These are phyloP conservation scores for Solanum microdontum DNA, from an alignment of 257 asterid genomes.

Conservation along the genomic window DNA sequence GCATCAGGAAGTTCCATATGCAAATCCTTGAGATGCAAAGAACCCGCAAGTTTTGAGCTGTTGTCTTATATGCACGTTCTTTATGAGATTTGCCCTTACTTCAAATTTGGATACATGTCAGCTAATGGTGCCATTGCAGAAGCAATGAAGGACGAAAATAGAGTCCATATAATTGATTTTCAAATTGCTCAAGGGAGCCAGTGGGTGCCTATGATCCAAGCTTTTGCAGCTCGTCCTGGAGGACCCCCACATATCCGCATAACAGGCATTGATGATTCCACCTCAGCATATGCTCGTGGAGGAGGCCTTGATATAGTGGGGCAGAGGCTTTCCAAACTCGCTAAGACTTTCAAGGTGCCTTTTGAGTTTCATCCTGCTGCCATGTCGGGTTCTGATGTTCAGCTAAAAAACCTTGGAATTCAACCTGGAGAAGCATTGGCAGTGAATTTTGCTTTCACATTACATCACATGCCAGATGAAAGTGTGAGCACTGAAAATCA, in stretches of 20 bases:
- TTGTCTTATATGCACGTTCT: conserved; percentile 59
- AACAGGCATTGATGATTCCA: conserved; percentile 64
- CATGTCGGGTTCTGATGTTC: conserved; percentile 28
- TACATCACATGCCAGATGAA: conserved; percentile 77
- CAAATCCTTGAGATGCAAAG: conserved; percentile 39
- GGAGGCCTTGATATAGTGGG: conserved; percentile 72
- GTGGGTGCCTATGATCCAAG: conserved; percentile 75
- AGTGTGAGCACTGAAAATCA: conserved; percentile 73
- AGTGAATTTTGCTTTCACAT: conserved; percentile 67
- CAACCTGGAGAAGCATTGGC: conserved; percentile 58
- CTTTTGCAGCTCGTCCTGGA: conserved; percentile 66
- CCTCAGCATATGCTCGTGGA: conserved; percentile 68
- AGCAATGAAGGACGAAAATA: conserved; percentile 62
- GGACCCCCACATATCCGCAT: conserved; percentile 80
- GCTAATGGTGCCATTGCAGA: conserved; percentile 92
- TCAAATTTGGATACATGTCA: conserved; percentile 85
- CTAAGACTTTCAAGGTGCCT: conserved; percentile 56
- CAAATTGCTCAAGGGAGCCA: conserved; percentile 84
- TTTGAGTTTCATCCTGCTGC: conserved; percentile 49
- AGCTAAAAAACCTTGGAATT: conserved; percentile 25
- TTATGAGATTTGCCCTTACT: conserved; percentile 74
- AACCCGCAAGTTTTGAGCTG: conserved; percentile 63
- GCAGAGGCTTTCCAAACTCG: conserved; percentile 55
- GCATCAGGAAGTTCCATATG: conserved; percentile 62
- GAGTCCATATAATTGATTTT: conserved; percentile 74